phyloP scores from a whole-genome alignment of 441 rosid species.

The Geranium incanum region DNA sequence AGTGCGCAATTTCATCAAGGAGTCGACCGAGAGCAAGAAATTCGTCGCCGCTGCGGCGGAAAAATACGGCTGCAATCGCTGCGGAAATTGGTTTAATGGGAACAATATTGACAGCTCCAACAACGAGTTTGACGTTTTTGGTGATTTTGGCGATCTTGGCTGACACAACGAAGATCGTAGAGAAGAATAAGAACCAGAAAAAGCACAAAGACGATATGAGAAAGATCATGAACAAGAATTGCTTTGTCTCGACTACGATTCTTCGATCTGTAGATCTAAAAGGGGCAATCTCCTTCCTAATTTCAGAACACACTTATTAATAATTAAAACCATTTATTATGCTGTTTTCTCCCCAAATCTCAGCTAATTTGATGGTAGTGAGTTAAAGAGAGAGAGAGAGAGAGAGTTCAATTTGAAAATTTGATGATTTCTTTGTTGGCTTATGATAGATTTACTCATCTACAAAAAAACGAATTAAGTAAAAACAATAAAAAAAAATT shows the following conservation, averaged over 20 bases:
- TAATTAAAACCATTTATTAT: too few relatives aligned
- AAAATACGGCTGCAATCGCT: slow-evolving; percentile 63
- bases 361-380: too few relatives aligned
- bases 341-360: too few relatives aligned
- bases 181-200: slow-evolving; percentile 54
- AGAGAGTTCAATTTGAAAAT: too few relatives aligned
- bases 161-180: slow-evolving; percentile 64
- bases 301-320: too few relatives aligned
- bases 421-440: too few relatives aligned
- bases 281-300: slow-evolving; percentile 44
- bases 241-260: slow-evolving; percentile 50
- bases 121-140: slow-evolving; percentile 50
- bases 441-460: too few relatives aligned
- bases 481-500: too few relatives aligned
- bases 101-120: slow-evolving; percentile 67
- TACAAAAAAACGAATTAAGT: too few relatives aligned
- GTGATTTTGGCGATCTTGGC: slow-evolving; percentile 30
- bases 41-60: slow-evolving; percentile 3
- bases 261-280: slow-evolving; percentile 78
- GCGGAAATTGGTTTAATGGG: slow-evolving; percentile 76
- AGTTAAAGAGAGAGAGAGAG: too few relatives aligned
- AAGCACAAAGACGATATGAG: slow-evolving; percentile 52
- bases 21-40: slow-evolving; percentile 58
- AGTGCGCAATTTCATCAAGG: slow-evolving; percentile 17
- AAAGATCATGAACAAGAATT: slow-evolving; percentile 49